Conservation (phyloP, 495 filamentous ascomycete species). For the Platismatia glauca region DNA sequence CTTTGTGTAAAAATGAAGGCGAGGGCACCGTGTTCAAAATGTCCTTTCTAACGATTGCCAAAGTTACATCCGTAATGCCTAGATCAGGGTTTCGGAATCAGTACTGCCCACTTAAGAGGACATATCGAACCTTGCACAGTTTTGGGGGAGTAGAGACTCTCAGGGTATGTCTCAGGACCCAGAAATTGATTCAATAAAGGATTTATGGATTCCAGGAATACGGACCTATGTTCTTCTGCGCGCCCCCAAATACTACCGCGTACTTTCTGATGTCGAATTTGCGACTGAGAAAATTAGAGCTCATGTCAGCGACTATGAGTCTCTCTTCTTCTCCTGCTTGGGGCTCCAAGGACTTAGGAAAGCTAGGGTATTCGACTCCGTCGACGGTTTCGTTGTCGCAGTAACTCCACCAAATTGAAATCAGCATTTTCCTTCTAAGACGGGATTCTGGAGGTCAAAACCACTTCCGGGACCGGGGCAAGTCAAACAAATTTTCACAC, state of each 20-base stretch:
- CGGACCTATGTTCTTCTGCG: constrained; percentile 70
- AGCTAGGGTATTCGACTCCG: constrained; percentile 82
- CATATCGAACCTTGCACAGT: not conserved
- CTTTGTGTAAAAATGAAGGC: constrained; percentile 56
- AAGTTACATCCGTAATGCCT: constrained; percentile 74
- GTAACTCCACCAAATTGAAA: constrained; percentile 30
- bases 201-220: not conserved
- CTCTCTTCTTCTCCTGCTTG: constrained; percentile 51
- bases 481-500: not conserved
- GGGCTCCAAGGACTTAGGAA: constrained; percentile 54
- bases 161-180: too few relatives aligned
- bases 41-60: constrained; percentile 68
- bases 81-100: not conserved
- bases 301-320: constrained; percentile 78
- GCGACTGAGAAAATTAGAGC: constrained; percentile 63
- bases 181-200: not conserved
- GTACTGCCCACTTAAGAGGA: not conserved
- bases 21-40: constrained; percentile 54
- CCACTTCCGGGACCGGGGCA: not conserved
- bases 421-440: not conserved
- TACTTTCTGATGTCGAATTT: constrained; percentile 64
- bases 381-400: constrained; percentile 95
- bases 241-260: constrained; percentile 51
- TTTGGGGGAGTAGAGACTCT: not conserved
- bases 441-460: not conserved